phyloP scores from a whole-genome alignment of 73 alveolate genomes.

The Tetrahymena elliotti region DNA sequence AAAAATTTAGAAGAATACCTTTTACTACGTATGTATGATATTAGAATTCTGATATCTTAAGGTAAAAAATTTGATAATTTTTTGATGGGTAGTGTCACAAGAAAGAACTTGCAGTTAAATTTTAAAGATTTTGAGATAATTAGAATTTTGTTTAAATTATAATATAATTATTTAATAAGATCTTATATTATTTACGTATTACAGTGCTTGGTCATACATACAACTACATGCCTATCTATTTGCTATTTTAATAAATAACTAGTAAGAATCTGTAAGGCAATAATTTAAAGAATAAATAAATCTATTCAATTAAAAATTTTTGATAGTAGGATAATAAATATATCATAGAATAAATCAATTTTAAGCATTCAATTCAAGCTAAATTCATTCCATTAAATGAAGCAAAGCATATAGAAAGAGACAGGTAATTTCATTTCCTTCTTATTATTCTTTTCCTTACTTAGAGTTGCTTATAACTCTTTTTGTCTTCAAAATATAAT shows the following conservation, averaged over 20 bases:
- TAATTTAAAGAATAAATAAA: not conserved
- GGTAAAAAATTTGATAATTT: too few relatives aligned
- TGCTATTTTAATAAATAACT: not conserved
- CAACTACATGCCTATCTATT: not conserved
- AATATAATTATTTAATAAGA: too few relatives aligned
- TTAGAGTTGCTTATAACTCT: not conserved
- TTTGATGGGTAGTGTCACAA: too few relatives aligned
- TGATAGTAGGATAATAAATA: not conserved
- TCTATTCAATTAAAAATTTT: not conserved
- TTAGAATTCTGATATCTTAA: too few relatives aligned
- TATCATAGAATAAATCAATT: not conserved
- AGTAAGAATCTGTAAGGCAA: not conserved
- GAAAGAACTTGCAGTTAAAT: not conserved
- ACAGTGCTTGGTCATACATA: not conserved
- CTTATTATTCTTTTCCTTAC: not conserved
- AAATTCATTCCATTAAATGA: not conserved
- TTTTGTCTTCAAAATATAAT: too few relatives aligned
- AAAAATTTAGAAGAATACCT: too few relatives aligned
- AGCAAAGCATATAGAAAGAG: not conserved
- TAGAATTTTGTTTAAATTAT: not conserved
- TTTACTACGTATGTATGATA: too few relatives aligned
- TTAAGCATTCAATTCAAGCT: not conserved
- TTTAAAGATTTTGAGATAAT: too few relatives aligned
- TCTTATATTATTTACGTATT: too few relatives aligned
- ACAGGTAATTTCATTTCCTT: not conserved